Evolutionary conservation across 2,329 filamentous ascomycete species (phyloP), one percentile per base, ranked within the genome.

Genomic region (Phialophora chinensis): DNA sequence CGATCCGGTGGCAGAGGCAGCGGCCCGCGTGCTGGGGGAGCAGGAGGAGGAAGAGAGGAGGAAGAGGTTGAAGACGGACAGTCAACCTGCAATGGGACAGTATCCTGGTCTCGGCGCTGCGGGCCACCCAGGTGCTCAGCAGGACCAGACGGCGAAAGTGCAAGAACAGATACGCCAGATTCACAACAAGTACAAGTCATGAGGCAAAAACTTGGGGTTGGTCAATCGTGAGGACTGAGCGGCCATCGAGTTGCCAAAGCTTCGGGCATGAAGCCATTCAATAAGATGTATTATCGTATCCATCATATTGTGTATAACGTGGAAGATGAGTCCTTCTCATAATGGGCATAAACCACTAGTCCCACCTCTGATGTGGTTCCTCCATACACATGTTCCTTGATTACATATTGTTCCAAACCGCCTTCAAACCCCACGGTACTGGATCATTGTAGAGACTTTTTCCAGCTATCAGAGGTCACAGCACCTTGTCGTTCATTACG

Each of bases 81-180:
- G 47, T 60, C 63, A 11, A 72, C 69, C 17, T 64, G 71, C 6
- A 73, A 74, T 33, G 73, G 23, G 17, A 12, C 55, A 44, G 38
- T 44, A 44, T 25, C 23, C 20, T 23, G 53, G 29, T 44, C 17
- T 20, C 20, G 53, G 53, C 8, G 53, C 17, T 23, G 33, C 35
- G n/a, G 35, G 31, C 23, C n/a, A 17, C 27, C 55, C 35, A 75
- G 77, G 62, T 77, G 73, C 63, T 38, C 60, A 59, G 44, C 66
- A 47, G 25, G 23, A 27, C 20, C 66, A 68, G 14, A n/a, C 54
- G 27, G 87, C 91, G 78, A 94, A 92, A 75, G 88, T 96, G 44
- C 90, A 95, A 76, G 92, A 96, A 77, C 92, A 96, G 80, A 92
- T 96, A 69, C 85, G 90, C 67, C 83, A 86, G 60, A 87, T 90